These are phyloP conservation scores for Micractinium conductrix DNA, from an alignment of 139 green algal species.

Conservation along the genomic window DNA sequence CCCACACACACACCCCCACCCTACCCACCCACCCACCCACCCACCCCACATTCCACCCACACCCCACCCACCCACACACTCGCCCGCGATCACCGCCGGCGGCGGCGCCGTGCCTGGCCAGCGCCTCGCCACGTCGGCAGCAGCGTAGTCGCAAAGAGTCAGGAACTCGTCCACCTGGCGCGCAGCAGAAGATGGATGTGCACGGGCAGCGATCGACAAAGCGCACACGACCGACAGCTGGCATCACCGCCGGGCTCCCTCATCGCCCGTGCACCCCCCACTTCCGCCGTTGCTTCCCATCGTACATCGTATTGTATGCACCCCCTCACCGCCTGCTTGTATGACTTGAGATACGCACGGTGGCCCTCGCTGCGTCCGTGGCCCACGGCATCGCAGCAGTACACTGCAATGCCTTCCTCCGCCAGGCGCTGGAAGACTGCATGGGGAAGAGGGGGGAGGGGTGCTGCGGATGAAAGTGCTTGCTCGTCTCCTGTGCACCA, in stretches of 20 bases:
- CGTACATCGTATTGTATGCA: background rate
- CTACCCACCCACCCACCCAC: too few species aligned
- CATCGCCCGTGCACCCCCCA: background rate
- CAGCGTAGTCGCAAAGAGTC: conserved; percentile 32
- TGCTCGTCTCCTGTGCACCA: too few species aligned
- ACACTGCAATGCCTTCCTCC: conserved; percentile 55
- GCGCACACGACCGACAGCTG: background rate
- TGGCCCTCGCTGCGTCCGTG: conserved; percentile 44
- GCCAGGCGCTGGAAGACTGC: conserved; percentile 47
- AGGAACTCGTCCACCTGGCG: conserved; percentile 62
- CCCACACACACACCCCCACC: too few species aligned
- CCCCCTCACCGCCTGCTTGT: background rate
- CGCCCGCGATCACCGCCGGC: too few species aligned
- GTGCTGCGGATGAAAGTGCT: background rate
- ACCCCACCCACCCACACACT: too few species aligned
- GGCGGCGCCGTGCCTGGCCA: background rate
- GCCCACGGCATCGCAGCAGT: conserved; percentile 46
- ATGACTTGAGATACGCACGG: conserved; percentile 30
- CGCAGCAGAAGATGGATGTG: background rate
- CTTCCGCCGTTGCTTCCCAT: background rate
- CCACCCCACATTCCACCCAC: too few species aligned
- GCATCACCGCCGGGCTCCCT: background rate
- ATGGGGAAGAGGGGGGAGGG: background rate
- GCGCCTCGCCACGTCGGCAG: background rate
- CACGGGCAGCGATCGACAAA: too few species aligned